Conservation (phyloP, 345 rosid genomes). For the Gossypium sturtianum region DNA sequence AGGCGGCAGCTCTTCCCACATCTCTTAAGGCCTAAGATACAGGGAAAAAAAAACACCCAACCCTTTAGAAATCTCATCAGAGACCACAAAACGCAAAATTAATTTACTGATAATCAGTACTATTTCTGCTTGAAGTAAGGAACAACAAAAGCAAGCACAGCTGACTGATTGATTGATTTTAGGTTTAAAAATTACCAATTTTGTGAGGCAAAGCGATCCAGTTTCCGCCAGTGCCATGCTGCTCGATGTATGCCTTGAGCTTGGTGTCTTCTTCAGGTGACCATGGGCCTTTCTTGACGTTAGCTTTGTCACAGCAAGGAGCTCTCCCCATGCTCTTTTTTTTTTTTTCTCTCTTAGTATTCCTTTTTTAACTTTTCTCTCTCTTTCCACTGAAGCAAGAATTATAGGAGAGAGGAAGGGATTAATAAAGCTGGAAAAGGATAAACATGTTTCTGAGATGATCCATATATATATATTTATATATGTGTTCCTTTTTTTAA, state of each 20-base stretch:
- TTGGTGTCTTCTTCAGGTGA: slow-evolving; percentile 80
- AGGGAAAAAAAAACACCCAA: no score
- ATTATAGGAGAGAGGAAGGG: slow-evolving; percentile 23
- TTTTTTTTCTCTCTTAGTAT: neutral
- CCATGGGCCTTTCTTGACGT: slow-evolving; percentile 88
- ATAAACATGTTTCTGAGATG: slow-evolving; percentile 21
- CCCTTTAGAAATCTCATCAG: neutral
- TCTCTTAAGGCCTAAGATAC: slow-evolving; percentile 46
- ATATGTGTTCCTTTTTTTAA: slow-evolving; percentile 3
- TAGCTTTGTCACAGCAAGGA: slow-evolving; percentile 86
- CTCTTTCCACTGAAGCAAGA: slow-evolving; percentile 19
- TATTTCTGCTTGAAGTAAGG: neutral
- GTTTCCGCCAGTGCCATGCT: slow-evolving; percentile 67
- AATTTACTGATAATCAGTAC: neutral
- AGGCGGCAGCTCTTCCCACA: slow-evolving; percentile 74
- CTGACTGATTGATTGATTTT: neutral
- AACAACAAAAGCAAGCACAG: neutral
- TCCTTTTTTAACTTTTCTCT: slow-evolving; percentile 2
- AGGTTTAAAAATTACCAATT: slow-evolving; percentile 39
- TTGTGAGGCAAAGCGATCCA: slow-evolving; percentile 82
- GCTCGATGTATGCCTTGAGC: slow-evolving; percentile 60
- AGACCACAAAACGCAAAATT: neutral
- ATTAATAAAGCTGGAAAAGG: slow-evolving; percentile 10
- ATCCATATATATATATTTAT: slow-evolving; percentile 5
- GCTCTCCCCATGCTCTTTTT: slow-evolving; percentile 64